These are phyloP conservation scores for Mycena rebaudengoi DNA, from an alignment of 768 basidiomycete species.

Conservation along the genomic window DNA sequence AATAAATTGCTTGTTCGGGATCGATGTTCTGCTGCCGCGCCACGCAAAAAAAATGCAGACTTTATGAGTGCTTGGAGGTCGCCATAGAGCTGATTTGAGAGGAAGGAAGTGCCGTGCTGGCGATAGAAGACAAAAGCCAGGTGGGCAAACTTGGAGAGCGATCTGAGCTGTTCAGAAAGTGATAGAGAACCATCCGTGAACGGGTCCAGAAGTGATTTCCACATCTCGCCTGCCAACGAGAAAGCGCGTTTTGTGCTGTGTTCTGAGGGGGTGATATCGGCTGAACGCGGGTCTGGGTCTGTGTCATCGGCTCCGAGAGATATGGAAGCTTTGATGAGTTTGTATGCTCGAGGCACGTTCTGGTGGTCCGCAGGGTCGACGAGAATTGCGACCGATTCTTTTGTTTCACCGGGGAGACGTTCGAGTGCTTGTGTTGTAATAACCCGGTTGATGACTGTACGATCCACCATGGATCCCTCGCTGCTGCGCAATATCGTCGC, in stretches of 20 bases:
- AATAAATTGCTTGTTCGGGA: neutral
- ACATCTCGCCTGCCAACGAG: neutral
- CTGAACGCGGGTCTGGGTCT: no score
- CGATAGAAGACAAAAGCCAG: constrained; percentile 1
- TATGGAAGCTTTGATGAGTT: neutral
- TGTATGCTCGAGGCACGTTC: neutral
- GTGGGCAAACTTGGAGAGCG: neutral
- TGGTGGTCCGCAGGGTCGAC: constrained; percentile 6
- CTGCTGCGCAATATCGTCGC: neutral
- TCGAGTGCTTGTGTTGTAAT: neutral
- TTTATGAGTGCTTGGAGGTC: constrained; percentile 3
- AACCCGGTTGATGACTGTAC: neutral
- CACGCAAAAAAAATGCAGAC: constrained; percentile 1
- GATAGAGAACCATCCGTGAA: neutral
- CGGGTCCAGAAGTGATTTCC: neutral
- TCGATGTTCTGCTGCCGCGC: neutral
- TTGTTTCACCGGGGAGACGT: neutral
- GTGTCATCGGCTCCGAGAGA: neutral
- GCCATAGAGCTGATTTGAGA: constrained; percentile 7
- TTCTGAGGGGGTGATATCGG: neutral
- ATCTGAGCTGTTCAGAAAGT: neutral
- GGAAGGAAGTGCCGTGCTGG: neutral
- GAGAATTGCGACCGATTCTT: neutral
- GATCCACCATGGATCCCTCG: neutral
- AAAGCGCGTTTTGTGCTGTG: neutral